phyloP scores from a whole-genome alignment of 495 filamentous ascomycete genomes.

The Penicillium goetzii region DNA sequence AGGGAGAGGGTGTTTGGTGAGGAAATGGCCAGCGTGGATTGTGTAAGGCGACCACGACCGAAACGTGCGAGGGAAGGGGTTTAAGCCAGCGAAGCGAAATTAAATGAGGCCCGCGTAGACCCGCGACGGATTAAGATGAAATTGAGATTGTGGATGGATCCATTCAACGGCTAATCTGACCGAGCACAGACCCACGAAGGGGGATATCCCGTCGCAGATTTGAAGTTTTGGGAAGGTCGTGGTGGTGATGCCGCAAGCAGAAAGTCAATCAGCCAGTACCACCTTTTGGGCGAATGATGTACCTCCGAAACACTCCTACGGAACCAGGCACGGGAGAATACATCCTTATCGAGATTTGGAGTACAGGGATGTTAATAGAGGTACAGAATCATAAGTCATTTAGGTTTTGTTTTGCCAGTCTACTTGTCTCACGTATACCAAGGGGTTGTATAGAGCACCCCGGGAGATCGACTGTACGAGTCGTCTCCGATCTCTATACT shows the following conservation, averaged over 20 bases:
- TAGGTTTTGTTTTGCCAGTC: not conserved
- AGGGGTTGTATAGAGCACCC: not conserved
- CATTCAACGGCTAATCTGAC: conserved; percentile 7
- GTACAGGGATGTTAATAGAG: not conserved
- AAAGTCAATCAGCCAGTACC: no score
- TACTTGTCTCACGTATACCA: no score
- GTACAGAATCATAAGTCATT: not conserved
- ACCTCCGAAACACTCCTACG: not conserved
- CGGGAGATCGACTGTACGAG: conserved; percentile 14
- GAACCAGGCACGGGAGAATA: not conserved
- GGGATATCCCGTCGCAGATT: not conserved
- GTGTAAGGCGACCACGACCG: conserved; percentile 17
- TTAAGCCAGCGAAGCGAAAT: conserved; percentile 4
- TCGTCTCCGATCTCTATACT: not conserved
- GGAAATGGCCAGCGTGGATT: not conserved
- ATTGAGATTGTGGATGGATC: conserved; percentile 6
- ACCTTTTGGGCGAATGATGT: not conserved
- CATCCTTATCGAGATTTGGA: not conserved
- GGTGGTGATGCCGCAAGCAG: conserved; percentile 8
- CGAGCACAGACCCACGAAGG: conserved; percentile 16
- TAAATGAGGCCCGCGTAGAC: conserved; percentile 9
- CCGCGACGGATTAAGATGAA: conserved; percentile 22
- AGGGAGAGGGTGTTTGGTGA: not conserved
- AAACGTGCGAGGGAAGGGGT: conserved; percentile 9
- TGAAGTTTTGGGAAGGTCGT: not conserved